Evolutionary conservation across 805 yeast genomes (phyloP), one percentile per base, ranked within the genome.

Genomic region (Hanseniaspora opuntiae): DNA sequence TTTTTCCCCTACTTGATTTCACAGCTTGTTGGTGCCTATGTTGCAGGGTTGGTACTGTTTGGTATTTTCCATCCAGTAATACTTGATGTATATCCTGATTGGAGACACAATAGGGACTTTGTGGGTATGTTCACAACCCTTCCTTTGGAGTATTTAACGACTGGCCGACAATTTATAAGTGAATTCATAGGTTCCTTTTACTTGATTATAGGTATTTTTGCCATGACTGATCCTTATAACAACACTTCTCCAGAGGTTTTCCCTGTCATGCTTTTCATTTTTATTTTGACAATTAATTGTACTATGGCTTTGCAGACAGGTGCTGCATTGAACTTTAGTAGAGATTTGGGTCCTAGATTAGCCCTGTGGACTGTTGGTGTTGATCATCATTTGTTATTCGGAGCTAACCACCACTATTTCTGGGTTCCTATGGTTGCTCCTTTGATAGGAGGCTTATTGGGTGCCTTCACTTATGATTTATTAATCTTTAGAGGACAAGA

Each of bases 351-450:
- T 22, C 81, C 81, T 55, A 66, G 81, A 59, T 59, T 76, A 40
- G 77, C 77, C 36, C 63, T 77, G 20, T 66, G 69, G 46, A 64
- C 74, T 51, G 68, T 74, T 36, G 81, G 81, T 33, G 74, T 74
- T 57, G 71, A 74, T 40, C 61, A 71, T 63, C 39, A 65, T 62
- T 58, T 74, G 20, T 52, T 67, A 44, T 67, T 74, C 70, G 59
- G 65, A 20, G 59, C 61, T n/a, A 68, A 73, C 54, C 65, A 67
- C 61, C 68, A 70, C 58, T 76, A 73, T 61, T 74, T 73, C 60
- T 76, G 81, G 81, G 74, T 75, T 41, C 79, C 79, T 46, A 62
- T 74, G 58, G 67, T 73, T 28, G 74, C 72, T 17, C 79, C 81
- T 33, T 60, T 71, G 38, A 56, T 74, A 39, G 81, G 81, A 24